Evolutionary conservation across 306 rosid species (phyloP).

Genomic region (Glycine soja): DNA sequence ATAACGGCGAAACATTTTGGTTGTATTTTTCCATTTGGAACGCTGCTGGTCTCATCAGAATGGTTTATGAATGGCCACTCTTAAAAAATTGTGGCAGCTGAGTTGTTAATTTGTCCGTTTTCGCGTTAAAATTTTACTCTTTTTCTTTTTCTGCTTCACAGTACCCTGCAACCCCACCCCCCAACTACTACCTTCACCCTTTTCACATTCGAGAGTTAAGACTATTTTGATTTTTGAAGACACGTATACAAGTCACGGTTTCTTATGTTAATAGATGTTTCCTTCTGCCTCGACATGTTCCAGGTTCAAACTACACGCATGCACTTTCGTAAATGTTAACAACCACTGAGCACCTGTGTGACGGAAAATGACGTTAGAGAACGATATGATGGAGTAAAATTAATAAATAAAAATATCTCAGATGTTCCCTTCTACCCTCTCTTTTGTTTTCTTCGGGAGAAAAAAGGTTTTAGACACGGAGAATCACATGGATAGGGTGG

Average conservation of each 20-base stretch:
- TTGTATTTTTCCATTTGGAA: no score
- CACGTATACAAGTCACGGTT: neutral
- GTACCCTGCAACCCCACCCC: conserved; percentile 23
- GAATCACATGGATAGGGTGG: neutral
- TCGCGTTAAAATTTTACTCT: neutral
- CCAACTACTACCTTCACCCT: neutral
- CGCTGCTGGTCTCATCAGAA: no score
- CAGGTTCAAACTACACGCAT: neutral
- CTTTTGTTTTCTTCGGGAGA: neutral
- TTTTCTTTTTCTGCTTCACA: neutral
- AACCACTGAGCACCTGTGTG: neutral
- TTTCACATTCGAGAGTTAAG: conserved; percentile 2
- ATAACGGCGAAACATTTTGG: no score
- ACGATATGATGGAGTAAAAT: no score
- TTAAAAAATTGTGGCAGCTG: no score
- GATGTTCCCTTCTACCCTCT: neutral
- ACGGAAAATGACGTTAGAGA: neutral
- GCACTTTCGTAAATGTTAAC: neutral
- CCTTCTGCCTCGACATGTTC: neutral
- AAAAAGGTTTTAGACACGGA: neutral
- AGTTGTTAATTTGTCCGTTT: neutral
- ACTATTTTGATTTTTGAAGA: neutral
- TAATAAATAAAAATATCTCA: no score
- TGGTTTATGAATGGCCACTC: no score
- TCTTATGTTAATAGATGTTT: neutral